Base-by-base conservation (phyloP, 1,284 basidiomycete genomes). In the Tylopilus sp. region DNA sequence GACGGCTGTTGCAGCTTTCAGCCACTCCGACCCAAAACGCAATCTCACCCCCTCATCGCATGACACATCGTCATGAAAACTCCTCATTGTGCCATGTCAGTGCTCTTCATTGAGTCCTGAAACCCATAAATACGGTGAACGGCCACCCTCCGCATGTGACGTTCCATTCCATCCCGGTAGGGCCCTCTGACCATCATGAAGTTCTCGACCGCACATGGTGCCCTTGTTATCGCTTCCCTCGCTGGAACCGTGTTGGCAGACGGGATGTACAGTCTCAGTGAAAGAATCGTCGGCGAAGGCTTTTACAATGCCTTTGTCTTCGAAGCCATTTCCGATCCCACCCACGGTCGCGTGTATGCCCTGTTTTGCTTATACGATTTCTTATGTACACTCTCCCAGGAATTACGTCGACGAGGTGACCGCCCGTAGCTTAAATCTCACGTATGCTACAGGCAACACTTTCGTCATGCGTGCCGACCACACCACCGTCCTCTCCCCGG, bases 381-480 rank as follows among this genome's bases (percentile, higher is more conserved):
- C 31, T 25, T 29, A 48, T 35, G 11, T 26, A 29, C 25, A 48
- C 21, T 54, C 5, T 11, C 25, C n/a, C 40, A 81, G 78, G 21
- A 79, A 78, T 59, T 82, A 82, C 48, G 78, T 82, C 19, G 59
- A 75, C 54, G 55, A 70, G 42, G 48, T 61, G 2, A 80, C 76
- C 0, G 78, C 80, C 10, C 59, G 61, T 30, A 60, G 55, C 21
- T 55, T 72, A 41, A 79, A 79, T 53, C 61, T 82, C 48, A 77
- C 78, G 1, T 79, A 70, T 49, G 69, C 75, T 2, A 71, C 71
- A 9, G 61, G 58, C 10, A 56, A 75, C 55, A 71, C 71, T 13
- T 80, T 81, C 54, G 66, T 81, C 43, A 62, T 84, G 46, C 76
- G 80, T 21, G 73, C 79, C 6, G 83, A 85, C 59, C 59, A 66